Base-by-base conservation (phyloP, 1,139 yeast genomes). In the Debaryomycetaceae sp. region DNA sequence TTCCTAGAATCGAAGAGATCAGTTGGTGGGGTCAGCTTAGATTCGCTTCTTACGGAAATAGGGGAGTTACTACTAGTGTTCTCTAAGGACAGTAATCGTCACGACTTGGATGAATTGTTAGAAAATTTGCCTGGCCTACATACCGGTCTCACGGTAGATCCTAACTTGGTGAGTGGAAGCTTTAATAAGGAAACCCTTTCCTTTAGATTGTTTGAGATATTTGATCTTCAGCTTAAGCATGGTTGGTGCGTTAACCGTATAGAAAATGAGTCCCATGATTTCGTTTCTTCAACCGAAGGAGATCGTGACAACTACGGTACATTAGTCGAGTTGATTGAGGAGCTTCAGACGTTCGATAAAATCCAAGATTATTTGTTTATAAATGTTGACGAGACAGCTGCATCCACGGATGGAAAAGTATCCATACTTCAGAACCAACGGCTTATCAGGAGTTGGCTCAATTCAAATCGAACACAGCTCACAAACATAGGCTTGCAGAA, bases 61-160 rank as follows among this genome's bases (percentile, higher is more conserved):
- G 54, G 83, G 45, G 75, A 77, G 42, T 65, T 68, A 62, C 66
- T 66, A 45, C 62, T 68, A 41, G 54, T 53, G 4, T 58, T 65
- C 44, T 38, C 57, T 50, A 50, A 56, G 44, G 48, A 44, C 24
- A 41, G 39, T 14, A 20, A 37, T 35, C 38, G 42, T 23, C 50
- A 49, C 34, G 70, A 65, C 24, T 53, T 72, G 5, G 71, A 69
- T 48, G 53, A 61, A 14, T 66, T 80, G 27, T 66, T 82, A 44
- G 64, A 71, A 33, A 58, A 75, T 36, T 66, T 91, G 38, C 96
- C 96, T 0, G 65, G 71, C 35, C 66, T 91, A 38, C 84, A 83
- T 49, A 74, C 84, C 0, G 97, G 97, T 0, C 69, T 90, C 40
- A 77, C 81, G 41, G 83, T 90, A 9, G 82, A 89, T 55, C 91